Base-by-base conservation (phyloP, 1,284 basidiomycete genomes). In the Cutaneotrichosporon dermatis region DNA sequence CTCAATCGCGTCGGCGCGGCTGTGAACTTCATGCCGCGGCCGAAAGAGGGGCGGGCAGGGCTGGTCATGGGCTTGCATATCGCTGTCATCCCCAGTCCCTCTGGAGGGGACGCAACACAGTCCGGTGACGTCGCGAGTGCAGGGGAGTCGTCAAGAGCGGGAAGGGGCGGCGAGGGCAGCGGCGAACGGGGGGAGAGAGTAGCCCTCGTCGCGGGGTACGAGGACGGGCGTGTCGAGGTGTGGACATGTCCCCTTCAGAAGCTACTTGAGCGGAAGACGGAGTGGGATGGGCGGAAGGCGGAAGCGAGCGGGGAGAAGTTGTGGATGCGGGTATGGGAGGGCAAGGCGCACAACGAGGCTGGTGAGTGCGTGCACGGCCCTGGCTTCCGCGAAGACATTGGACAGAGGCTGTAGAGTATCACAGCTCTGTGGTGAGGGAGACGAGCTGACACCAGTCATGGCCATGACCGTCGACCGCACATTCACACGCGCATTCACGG, bases 1-100 rank as follows among this genome's bases (percentile, higher is more conserved):
- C 74, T 80, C 49, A 78, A 84, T 44, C 80, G 91, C 35, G 64
- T 91, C 3, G 89, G 93, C 72, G 89, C 91, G 10, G 89, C 89
- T 5, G 51, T 73, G 55, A 74, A 72, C 58, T 59, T 59, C 41
- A 12, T 44, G 16, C 61, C 65, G 13, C 59, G 55, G 9, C 9
- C 51, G 6, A 55, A 50, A 6, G 46, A 34, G 25, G 12, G 39
- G 39, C 40, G 46, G 25, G 41, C 43, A 13, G 91, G 92, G 1
- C 87, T 93, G 57, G 85, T 92, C 63, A 95, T 94, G 92, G 84
- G 86, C 66, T 79, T 95, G 2, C 60, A 25, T 84, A 82, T 65
- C 70, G 54, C 53, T 11, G 33, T 45, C 41, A n/a, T 43, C 25
- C 25, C 25, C 25, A 25, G 25, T 25, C 25, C 25, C 25, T 25